Base-by-base conservation (phyloP, 2,329 filamentous ascomycete species). In the Xylaria arbuscula region DNA sequence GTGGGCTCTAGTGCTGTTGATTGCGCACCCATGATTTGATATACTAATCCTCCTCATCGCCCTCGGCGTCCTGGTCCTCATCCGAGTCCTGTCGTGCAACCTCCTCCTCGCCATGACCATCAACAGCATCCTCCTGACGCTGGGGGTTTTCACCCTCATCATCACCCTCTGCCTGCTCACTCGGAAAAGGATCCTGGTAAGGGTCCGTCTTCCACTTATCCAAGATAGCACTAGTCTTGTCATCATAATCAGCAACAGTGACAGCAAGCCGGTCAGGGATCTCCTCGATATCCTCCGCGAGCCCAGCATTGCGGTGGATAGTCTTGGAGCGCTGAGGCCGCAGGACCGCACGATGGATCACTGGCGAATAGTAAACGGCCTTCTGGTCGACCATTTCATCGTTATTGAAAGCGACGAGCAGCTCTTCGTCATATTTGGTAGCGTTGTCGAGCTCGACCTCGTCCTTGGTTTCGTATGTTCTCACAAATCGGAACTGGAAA, bases 311-410 rank as follows among this genome's bases (percentile, higher is more conserved):
- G 55, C 86, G 85, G 54, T 87, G 84, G 71, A 90, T 89, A 75
- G 89, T 89, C 82, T 88, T 90, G 69, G 84, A 86, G 66, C 89
- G 85, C 78, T 90, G 88, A 36, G 88, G 88, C 53, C 88, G 84
- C 74, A 92, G 87, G 24, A 84, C 83, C 55, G 85, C 87, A 62
- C 88, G 86, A 78, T 91, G 88, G 80, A 91, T 87, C 70, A 92
- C 84, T 3, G 90, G 90, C 73, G 91, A 92, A 79, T 91, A 92
- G 78, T 89, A 91, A 13, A 86, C 87, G 7, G 85, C 89, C 77
- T 87, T 88, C 71, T 87, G 84, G 58, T 80, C 77, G 57, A 80
- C 68, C 54, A 73, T 76, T 22, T 75, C 84, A 70, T 86, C 85
- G 70, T 88, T 85, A 72, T 88, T 84, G 74, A 86, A 85, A 2